phyloP scores from a whole-genome alignment of 2,329 filamentous ascomycete species.

The Colletotrichum chrysophilum region DNA sequence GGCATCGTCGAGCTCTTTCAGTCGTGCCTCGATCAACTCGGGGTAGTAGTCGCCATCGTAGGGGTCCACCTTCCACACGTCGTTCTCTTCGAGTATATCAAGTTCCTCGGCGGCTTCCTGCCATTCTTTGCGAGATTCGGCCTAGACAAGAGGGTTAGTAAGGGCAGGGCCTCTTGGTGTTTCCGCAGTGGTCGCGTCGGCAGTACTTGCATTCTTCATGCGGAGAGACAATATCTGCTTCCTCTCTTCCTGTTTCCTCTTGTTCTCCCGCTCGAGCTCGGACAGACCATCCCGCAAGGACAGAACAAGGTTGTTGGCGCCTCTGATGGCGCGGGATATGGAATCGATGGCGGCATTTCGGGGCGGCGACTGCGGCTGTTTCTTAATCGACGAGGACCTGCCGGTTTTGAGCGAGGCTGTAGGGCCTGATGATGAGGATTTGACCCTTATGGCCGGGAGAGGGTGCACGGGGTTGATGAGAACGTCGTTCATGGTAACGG shows the following conservation, averaged over 20 bases:
- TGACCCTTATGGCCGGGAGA: conserved; percentile 4
- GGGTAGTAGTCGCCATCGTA: conserved; percentile 72
- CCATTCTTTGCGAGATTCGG: conserved; percentile 75
- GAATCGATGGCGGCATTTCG: conserved; percentile 14
- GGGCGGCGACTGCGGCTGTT: conserved; percentile 1
- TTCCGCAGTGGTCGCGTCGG: background rate
- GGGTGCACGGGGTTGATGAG: conserved; percentile 20
- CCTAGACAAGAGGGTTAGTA: conserved; percentile 47
- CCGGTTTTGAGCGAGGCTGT: conserved; percentile 3
- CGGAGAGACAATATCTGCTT: conserved; percentile 67
- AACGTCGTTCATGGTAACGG: conserved; percentile 21
- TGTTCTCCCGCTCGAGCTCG: conserved; percentile 52
- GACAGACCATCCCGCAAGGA: conserved; percentile 59
- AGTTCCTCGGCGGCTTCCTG: conserved; percentile 76
- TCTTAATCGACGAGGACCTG: conserved; percentile 9
- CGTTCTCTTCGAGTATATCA: conserved; percentile 80
- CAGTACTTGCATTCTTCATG: conserved; percentile 66
- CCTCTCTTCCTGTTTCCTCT: conserved; percentile 56
- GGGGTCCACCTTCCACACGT: conserved; percentile 77
- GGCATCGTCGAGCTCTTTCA: conserved; percentile 77
- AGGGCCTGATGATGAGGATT: background rate
- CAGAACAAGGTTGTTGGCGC: conserved; percentile 46
- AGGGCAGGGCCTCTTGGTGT: background rate
- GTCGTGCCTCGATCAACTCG: conserved; percentile 69
- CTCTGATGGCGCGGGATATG: conserved; percentile 38